Base-by-base conservation (phyloP, 2,329 filamentous ascomycete species). In the Periconia macrospinosa region DNA sequence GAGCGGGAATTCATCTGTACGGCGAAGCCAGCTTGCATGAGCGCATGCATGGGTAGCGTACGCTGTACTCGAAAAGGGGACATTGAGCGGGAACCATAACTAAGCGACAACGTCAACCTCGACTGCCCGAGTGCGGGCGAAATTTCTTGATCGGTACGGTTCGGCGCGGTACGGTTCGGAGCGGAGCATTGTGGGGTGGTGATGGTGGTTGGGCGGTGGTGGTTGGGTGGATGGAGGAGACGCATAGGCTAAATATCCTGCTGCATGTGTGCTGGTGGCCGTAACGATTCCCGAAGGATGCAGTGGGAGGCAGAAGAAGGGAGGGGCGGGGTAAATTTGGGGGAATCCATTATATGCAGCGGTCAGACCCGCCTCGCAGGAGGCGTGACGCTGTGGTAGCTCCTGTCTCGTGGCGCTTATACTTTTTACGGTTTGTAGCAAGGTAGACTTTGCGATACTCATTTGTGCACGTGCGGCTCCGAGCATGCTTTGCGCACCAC, bases 401-500 rank as follows among this genome's bases (percentile, higher is more conserved):
- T 37, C 33, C 43, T n/a, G 15, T 8, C 23, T 2, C 3, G 19
- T 27, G 23, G 10, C 18, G 42, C 19, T 27, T 13, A 2, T 33
- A 23, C 13, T 10, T 8, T n/a, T 23, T 37, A 13, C 30, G 9
- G 19, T 46, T 13, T 45, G n/a, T n/a, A 33, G 23, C 23, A 30
- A 30, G 19, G 19, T 15, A 20, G 30, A 14, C 7, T 10, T 42
- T 30, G 30, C 9, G 15, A 17, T 30, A 40, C 33, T 71, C 60
- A 75, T 58, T 71, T 73, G 59, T 73, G 70, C 37, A 65, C 67
- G 56, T 76, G 74, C 55, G 73, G 73, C 55, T 76, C 72, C 18
- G 68, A 69, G 69, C 81, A 83, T 20, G 54, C 53, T 56, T 76
- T 69, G 45, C 78, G 69, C 13, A 82, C 63, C 13, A 81, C 79